Evolutionary conservation across 805 yeast genomes (phyloP), one percentile per base, ranked within the genome.

Genomic region (Sugiyamaella valdiviana): DNA sequence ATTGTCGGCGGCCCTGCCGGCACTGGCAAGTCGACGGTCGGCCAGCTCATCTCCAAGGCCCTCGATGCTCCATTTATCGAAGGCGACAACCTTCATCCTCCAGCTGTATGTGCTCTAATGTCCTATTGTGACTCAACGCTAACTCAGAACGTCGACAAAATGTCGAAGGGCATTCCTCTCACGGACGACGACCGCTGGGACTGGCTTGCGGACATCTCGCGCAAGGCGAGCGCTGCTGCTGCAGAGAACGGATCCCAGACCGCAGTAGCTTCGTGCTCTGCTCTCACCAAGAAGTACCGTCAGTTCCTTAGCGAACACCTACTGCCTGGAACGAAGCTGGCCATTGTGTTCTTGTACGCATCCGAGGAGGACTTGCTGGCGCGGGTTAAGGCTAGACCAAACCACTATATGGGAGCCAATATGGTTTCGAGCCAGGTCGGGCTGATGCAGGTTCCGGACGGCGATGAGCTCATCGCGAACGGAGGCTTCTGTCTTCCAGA

Each of bases 1-100:
- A 80, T 89, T 1, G 79, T 91, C 6, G 96, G 95, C 10, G 99
- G 99, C 0, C 96, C 98, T 0, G 90, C 96, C 0, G 98, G 98
- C 6, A 85, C 96, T 1, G 99, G 99, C 0, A 93, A 93, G 63
- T 74, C 95, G 19, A 86, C 96, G 1, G 76, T 85, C 17, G 95
- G 86, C 0, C 68, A 68, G 12, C 59, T 64, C 9, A 59, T 90
- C 17, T 64, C 83, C 0, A 51, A 67, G 17, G 60, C 66, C 19
- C 73, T 79, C 16, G 51, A 64, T 2, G 72, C 83, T 43, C 72
- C 79, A 2, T 89, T 77, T 61, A 64, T 89, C 10, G 99, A 93
- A 64, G 99, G 98, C 4, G 99, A 93, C 63, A 65, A 71, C 1
- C 72, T 83, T 22, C 97, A 90, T 64, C 88, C 95, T 5, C 56